These are phyloP conservation scores for Geranomyces michiganensis DNA, from an alignment of 192 early-diverging fungal genomes.

Conservation along the genomic window DNA sequence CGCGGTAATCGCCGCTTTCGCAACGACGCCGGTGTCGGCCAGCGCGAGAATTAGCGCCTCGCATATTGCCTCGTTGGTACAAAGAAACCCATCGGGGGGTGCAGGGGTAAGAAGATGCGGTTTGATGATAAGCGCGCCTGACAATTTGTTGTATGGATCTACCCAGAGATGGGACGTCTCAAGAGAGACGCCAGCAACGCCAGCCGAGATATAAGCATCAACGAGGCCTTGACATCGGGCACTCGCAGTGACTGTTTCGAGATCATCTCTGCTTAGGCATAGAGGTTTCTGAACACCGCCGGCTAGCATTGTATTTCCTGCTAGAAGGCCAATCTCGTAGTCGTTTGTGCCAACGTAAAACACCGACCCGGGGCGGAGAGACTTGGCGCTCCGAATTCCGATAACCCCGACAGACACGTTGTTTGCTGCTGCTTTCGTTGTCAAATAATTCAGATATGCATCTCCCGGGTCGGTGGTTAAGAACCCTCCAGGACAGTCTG, in stretches of 20 bases:
- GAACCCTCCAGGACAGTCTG: background rate
- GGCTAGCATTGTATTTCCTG: background rate
- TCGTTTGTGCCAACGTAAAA: background rate
- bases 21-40: background rate
- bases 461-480: background rate
- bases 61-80: conserved; percentile 2
- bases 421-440: background rate
- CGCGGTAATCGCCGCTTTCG: background rate
- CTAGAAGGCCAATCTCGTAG: background rate
- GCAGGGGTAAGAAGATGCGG: background rate
- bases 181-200: background rate
- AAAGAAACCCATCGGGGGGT: background rate
- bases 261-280: too few relatives aligned
- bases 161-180: background rate
- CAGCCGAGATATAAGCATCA: background rate
- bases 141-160: background rate
- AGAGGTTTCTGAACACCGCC: background rate
- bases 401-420: background rate
- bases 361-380: background rate
- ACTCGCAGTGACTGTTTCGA: too few relatives aligned
- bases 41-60: background rate
- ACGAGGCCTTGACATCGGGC: too few relatives aligned
- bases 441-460: background rate
- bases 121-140: background rate
- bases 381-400: background rate